Conservation (phyloP, 768 basidiomycete genomes). For the Lentinula raphanica region DNA sequence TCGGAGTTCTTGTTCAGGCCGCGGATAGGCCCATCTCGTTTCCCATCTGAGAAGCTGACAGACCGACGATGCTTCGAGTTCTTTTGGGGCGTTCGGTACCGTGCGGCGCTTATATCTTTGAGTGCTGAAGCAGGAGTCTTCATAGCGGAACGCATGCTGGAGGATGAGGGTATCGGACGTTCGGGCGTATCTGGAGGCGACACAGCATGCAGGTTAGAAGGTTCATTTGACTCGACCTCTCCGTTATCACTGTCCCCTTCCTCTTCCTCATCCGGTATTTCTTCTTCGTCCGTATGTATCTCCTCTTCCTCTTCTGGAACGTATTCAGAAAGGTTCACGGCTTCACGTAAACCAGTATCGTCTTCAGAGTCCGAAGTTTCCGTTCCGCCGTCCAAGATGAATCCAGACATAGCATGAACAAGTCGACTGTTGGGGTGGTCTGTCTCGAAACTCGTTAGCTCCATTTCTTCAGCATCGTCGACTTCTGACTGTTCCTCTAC, state of each 20-base stretch:
- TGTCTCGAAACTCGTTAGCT: slow-evolving; percentile 67
- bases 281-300: slow-evolving; percentile 7
- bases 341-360: slow-evolving; percentile 27
- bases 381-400: slow-evolving; percentile 30
- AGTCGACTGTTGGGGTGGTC: slow-evolving; percentile 45
- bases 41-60: slow-evolving; percentile 97
- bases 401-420: slow-evolving; percentile 46
- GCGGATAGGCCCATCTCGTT: slow-evolving; percentile 80
- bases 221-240: neutral
- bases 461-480: slow-evolving; percentile 64
- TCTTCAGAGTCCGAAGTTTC: slow-evolving; percentile 51
- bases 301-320: slow-evolving; percentile 35
- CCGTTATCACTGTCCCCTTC: neutral
- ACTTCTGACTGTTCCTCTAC: slow-evolving; percentile 45
- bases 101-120: slow-evolving; percentile 45
- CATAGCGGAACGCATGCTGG: slow-evolving; percentile 34
- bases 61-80: slow-evolving; percentile 60
- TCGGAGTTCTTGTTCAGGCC: slow-evolving; percentile 44
- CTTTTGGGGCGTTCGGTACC: slow-evolving; percentile 51
- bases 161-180: slow-evolving; percentile 25
- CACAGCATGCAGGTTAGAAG: neutral
- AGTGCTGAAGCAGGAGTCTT: slow-evolving; percentile 55
- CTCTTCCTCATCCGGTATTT: neutral
- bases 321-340: slow-evolving; percentile 27
- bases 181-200: neutral